Conservation (phyloP, 2,329 filamentous ascomycete species). For the Colletotrichum sp. region DNA sequence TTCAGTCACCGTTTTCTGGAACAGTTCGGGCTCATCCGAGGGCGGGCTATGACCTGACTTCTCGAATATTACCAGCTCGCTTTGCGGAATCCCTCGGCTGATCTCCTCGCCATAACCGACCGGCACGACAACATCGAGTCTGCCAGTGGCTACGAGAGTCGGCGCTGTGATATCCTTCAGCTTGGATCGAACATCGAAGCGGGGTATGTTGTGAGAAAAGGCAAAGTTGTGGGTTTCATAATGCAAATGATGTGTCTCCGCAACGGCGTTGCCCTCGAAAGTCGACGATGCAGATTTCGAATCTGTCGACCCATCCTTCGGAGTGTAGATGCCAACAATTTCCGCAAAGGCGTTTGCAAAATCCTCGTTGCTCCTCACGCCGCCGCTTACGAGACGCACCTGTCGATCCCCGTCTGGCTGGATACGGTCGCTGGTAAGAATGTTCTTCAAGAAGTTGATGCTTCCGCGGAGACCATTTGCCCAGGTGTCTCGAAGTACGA, state of each 20-base stretch:
- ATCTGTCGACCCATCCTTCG: not conserved
- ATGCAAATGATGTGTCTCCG: conserved; percentile 4
- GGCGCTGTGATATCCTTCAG: conserved; percentile 22
- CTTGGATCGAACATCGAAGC: conserved; percentile 25
- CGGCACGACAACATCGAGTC: conserved; percentile 25
- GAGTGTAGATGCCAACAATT: conserved; percentile 23
- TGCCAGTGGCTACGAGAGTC: conserved; percentile 24
- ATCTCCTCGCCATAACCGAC: conserved; percentile 26
- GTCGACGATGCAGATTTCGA: not conserved
- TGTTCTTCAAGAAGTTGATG: conserved; percentile 16
- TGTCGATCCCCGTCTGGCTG: conserved; percentile 22
- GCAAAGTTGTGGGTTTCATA: conserved; percentile 28
- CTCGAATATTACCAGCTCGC: conserved; percentile 26
- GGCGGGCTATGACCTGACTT: conserved; percentile 25
- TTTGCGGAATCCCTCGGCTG: conserved; percentile 9
- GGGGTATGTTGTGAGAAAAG: conserved; percentile 23
- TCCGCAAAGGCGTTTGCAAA: conserved; percentile 19
- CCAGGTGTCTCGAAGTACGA: conserved; percentile 27
- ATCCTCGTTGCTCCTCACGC: conserved; percentile 21
- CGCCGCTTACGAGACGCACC: conserved; percentile 24
- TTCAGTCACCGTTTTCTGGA: conserved; percentile 4
- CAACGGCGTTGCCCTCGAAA: not conserved
- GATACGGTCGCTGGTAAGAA: conserved; percentile 18
- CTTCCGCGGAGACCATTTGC: conserved; percentile 19
- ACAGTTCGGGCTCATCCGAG: conserved; percentile 24